Evolutionary conservation across 495 filamentous ascomycete species (phyloP), one percentile per base, ranked within the genome.

Genomic region (Aspergillus bertholletiae): DNA sequence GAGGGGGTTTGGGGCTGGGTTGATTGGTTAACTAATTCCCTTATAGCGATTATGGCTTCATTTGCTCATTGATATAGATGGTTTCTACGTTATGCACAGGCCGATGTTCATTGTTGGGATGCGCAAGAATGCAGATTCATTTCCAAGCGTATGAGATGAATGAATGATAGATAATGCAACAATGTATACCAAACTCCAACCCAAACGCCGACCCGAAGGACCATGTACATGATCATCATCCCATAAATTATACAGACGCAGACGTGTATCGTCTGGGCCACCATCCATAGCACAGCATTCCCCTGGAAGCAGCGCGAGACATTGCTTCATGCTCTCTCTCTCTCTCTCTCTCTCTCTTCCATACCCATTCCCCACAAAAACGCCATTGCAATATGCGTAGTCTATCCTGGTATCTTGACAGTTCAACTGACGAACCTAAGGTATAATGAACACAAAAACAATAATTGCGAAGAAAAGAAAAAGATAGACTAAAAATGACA

Each of bases 381-480:
- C 39, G 39, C 39, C 39, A 43, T 22, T 43, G 39, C n/a, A 43
- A 43, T 46, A 65, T 55, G 61, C 62, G 17, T 37, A 54, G 58
- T 76, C 71, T 76, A 76, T 73, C 71, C 57, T 74, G 73, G 71
- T 74, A 76, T 76, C 73, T 59, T 43, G 39, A 22, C 39, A 43
- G n/a, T 37, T 43, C 39, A 43, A 43, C 20, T 43, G 39, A 43
- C 39, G 13, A 18, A 21, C 18, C 39, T 22, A 15, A 7, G 39
- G 39, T 18, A 21, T 18, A 35, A 15, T 22, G 24, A 2, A 1
- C n/a, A 34, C 28, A 23, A 8, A 48, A 51, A 28, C 40, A 32
- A 39, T 39, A 37, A 28, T 45, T 35, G 43, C 49, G 51, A 34
- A 51, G 17, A 49, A 56, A 35, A 51, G 7, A 58, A 37, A 56